phyloP scores from a whole-genome alignment of 495 filamentous ascomycete genomes.

The Staphylotrichum tortipilum region DNA sequence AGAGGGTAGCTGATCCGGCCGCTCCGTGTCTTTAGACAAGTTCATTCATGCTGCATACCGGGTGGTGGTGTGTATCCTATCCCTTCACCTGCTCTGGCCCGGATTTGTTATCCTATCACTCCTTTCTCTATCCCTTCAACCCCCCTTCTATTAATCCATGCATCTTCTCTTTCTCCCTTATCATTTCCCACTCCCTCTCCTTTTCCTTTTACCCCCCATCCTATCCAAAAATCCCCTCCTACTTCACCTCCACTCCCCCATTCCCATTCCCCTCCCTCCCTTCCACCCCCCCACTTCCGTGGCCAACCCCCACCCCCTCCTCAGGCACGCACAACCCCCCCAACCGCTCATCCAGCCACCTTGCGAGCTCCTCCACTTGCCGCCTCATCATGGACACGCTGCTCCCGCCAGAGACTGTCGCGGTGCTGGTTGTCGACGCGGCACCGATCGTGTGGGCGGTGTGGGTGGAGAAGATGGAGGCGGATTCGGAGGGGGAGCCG shows the following conservation, averaged over 20 bases:
- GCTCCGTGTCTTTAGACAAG: too few relatives aligned
- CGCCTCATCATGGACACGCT: constrained; percentile 32
- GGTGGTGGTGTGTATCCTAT: too few relatives aligned
- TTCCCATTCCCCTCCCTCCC: background rate
- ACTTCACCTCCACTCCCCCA: background rate
- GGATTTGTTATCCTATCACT: too few relatives aligned
- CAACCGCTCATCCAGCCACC: constrained; percentile 37
- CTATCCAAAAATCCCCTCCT: background rate
- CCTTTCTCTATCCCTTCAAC: background rate
- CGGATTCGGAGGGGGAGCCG: constrained; percentile 31
- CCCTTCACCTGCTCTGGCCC: too few relatives aligned
- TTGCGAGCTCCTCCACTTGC: constrained; percentile 40
- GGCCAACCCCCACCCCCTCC: constrained; percentile 30
- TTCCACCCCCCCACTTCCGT: background rate
- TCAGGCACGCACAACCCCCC: constrained; percentile 34
- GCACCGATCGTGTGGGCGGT: constrained; percentile 9
- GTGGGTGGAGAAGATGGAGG: constrained; percentile 24
- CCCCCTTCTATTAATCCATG: background rate
- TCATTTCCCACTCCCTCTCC: background rate
- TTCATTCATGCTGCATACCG: too few relatives aligned
- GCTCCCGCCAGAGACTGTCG: background rate
- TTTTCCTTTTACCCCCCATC: too few relatives aligned
- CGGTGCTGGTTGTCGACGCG: constrained; percentile 1
- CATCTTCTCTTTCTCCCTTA: background rate
- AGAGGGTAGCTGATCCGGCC: too few relatives aligned